Percentiles rank a stretch among this genome's conserved stretches.
phyloP scores from a whole-genome alignment of 2,329 filamentous ascomycete species.

The Calonectria multiphialidica region DNA sequence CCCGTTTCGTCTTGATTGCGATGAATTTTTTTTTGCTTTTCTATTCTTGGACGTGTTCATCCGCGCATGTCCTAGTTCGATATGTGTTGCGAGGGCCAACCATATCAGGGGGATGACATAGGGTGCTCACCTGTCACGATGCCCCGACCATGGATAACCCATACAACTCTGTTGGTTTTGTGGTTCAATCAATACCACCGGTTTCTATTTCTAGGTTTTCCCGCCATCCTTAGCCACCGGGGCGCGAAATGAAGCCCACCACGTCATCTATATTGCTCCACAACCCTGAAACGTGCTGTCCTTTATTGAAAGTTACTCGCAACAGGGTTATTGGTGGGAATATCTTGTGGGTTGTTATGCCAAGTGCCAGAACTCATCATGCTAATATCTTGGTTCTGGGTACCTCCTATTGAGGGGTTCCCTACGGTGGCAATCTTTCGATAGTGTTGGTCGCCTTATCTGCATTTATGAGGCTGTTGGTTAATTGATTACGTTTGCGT shows the following conservation, averaged over 20 bases:
- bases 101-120: neutral
- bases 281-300: neutral
- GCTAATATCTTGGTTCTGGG: neutral
- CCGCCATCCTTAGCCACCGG: neutral
- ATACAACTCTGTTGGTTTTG: neutral
- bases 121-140: neutral
- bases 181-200: neutral
- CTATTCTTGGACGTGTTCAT: neutral
- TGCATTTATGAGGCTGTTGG: no score
- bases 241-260: neutral
- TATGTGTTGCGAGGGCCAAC: neutral
- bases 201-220: neutral
- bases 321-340: neutral
- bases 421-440: no score
- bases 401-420: no score
- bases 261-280: neutral
- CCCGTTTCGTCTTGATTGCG: neutral
- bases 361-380: no score
- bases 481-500: no score
- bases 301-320: neutral
- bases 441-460: no score
- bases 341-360: neutral
- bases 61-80: conserved; percentile 1
- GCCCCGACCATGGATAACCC: neutral
- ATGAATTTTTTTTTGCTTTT: neutral